These are phyloP conservation scores for Setomelanomma holmii DNA, from an alignment of 2,329 filamentous ascomycete species.

Conservation along the genomic window DNA sequence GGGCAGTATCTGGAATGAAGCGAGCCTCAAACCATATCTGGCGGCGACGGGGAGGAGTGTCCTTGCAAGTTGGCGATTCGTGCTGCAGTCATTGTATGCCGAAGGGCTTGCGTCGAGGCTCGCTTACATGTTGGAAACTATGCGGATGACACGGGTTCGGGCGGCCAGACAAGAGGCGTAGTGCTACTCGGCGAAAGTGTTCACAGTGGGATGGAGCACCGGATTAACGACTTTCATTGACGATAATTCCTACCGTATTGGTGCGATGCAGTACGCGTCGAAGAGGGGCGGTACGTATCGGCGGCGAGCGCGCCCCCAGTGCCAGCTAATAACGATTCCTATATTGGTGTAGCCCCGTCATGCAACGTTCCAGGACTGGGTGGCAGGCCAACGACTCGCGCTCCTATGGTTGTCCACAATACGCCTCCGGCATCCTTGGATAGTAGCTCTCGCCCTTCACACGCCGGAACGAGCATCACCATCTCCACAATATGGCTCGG, in stretches of 20 bases:
- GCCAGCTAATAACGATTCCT: conserved; percentile 42
- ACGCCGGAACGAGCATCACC: conserved; percentile 34
- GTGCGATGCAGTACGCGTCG: conserved; percentile 38
- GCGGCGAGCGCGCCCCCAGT: conserved; percentile 30
- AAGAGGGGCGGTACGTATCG: conserved; percentile 41
- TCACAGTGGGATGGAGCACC: conserved; percentile 23
- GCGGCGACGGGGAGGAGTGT: conserved; percentile 1
- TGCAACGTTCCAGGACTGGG: conserved; percentile 17
- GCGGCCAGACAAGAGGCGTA: conserved; percentile 28
- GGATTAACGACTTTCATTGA: conserved; percentile 21
- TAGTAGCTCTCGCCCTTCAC: conserved; percentile 23
- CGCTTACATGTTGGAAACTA: conserved; percentile 11
- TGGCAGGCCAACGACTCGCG: conserved; percentile 23
- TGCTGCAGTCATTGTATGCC: conserved; percentile 11
- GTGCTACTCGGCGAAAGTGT: conserved; percentile 26
- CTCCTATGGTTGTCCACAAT: conserved; percentile 38
- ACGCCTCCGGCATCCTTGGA: conserved; percentile 29
- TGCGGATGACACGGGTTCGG: conserved; percentile 13
- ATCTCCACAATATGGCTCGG: conserved; percentile 34
- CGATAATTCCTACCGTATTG: conserved; percentile 24
- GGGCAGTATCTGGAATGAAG: background rate
- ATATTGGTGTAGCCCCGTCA: conserved; percentile 32
- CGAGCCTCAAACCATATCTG: conserved; percentile 4
- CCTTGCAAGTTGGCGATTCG: conserved; percentile 7
- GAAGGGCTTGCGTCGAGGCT: conserved; percentile 11